Conservation (phyloP, 2,329 filamentous ascomycete species). For the Ceratocystis cacaofunesta region DNA sequence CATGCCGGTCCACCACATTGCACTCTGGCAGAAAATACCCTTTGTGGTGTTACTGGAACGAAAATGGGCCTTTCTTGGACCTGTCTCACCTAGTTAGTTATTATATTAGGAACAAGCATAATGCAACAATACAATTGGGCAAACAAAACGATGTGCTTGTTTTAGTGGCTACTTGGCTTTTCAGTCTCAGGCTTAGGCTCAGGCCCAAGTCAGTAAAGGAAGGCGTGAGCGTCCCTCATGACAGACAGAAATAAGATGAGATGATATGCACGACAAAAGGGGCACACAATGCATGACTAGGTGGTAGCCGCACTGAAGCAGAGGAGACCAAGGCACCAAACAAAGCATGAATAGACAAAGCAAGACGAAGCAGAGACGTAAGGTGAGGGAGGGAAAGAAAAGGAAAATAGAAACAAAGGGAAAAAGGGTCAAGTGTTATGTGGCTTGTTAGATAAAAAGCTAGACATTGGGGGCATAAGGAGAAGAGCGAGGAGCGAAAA, state of each 20-base stretch:
- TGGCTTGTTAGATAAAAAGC: neutral
- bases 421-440: neutral
- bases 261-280: constrained; percentile 15
- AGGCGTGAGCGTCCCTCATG: neutral
- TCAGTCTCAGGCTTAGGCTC: no score
- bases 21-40: neutral
- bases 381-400: neutral
- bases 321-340: constrained; percentile 1
- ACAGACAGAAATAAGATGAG: constrained; percentile 5
- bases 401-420: neutral
- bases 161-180: neutral
- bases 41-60: neutral
- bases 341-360: neutral
- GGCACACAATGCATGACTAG: constrained; percentile 3
- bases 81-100: neutral
- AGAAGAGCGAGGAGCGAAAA: neutral
- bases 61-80: neutral
- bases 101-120: neutral
- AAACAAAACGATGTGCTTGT: neutral
- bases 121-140: neutral
- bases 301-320: constrained; percentile 1
- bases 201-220: neutral
- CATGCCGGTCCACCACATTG: neutral
- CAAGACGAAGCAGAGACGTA: neutral
- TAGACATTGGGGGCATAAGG: neutral